Conservation (phyloP, 2,329 filamentous ascomycete species). For the Monilinia vaccinii-corymbosi region DNA sequence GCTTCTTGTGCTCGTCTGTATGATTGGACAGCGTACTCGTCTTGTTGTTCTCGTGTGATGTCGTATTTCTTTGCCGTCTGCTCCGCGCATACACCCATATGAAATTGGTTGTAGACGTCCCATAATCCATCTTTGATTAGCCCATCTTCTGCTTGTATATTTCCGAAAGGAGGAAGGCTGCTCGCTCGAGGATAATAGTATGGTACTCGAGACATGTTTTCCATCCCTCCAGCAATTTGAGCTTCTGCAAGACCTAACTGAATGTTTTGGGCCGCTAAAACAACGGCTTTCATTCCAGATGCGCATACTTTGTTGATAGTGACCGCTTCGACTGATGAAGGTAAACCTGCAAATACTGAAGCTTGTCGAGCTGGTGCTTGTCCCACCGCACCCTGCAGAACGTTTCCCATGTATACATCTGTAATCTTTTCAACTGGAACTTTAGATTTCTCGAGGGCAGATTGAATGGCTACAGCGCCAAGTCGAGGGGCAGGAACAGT, state of each 20-base stretch:
- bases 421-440: constrained; percentile 74
- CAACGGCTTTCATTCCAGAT: constrained; percentile 87
- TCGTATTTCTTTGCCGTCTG: constrained; percentile 82
- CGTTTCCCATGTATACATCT: constrained; percentile 97
- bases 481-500: constrained; percentile 79
- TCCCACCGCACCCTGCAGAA: constrained; percentile 73
- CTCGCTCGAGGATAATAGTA: constrained; percentile 83
- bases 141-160: constrained; percentile 82
- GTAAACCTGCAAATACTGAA: constrained; percentile 75
- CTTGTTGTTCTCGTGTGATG: constrained; percentile 77
- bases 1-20: constrained; percentile 86
- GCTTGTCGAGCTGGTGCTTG: constrained; percentile 92
- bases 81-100: constrained; percentile 97
- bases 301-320: constrained; percentile 99
- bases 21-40: constrained; percentile 79
- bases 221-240: constrained; percentile 91
- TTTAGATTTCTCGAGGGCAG: constrained; percentile 76
- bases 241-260: constrained; percentile 83
- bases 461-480: constrained; percentile 84
- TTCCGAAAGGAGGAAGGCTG: constrained; percentile 74
- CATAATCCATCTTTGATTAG: constrained; percentile 90
- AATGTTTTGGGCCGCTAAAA: constrained; percentile 86
- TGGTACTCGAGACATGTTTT: constrained; percentile 92
- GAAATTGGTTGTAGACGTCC: constrained; percentile 93
- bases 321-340: constrained; percentile 71